Conservation (phyloP, 768 basidiomycete species). For the Amanita muscaria region DNA sequence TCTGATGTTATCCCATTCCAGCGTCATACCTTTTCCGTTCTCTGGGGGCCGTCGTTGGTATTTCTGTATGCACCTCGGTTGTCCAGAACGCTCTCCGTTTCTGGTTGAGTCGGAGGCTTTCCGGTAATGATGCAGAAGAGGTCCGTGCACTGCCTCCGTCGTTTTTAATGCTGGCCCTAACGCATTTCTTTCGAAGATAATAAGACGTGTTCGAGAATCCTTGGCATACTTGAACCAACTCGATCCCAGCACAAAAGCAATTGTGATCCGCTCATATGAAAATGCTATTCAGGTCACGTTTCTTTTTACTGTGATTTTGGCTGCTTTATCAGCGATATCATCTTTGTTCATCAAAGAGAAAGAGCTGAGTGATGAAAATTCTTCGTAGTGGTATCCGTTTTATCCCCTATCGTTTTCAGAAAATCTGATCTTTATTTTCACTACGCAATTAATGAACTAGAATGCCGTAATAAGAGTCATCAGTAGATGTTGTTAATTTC, state of each 20-base stretch:
- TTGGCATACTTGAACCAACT: constrained; percentile 37
- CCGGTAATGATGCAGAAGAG: constrained; percentile 42
- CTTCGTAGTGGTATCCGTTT: no score
- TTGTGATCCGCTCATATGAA: constrained; percentile 34
- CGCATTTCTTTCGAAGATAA: constrained; percentile 25
- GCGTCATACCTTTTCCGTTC: constrained; percentile 64
- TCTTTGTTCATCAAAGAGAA: constrained; percentile 49
- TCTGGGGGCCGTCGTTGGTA: constrained; percentile 46
- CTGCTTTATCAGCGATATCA: constrained; percentile 31
- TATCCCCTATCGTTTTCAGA: no score
- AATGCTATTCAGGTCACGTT: constrained; percentile 40
- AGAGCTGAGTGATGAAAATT: constrained; percentile 16
- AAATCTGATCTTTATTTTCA: no score
- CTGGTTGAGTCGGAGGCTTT: constrained; percentile 31
- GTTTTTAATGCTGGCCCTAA: neutral
- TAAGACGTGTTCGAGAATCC: constrained; percentile 41
- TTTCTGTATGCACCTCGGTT: constrained; percentile 50
- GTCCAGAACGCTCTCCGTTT: constrained; percentile 42
- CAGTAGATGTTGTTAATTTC: no score
- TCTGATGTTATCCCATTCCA: constrained; percentile 13
- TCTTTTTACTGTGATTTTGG: constrained; percentile 36
- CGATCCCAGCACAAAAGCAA: constrained; percentile 25
- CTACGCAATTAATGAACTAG: no score
- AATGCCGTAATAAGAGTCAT: no score
- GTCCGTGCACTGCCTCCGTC: constrained; percentile 22